Percentiles rank a stretch among this genome's conserved stretches.
Evolutionary conservation across 306 rosid species (phyloP).

Genomic region (Citrullus colocynthis): DNA sequence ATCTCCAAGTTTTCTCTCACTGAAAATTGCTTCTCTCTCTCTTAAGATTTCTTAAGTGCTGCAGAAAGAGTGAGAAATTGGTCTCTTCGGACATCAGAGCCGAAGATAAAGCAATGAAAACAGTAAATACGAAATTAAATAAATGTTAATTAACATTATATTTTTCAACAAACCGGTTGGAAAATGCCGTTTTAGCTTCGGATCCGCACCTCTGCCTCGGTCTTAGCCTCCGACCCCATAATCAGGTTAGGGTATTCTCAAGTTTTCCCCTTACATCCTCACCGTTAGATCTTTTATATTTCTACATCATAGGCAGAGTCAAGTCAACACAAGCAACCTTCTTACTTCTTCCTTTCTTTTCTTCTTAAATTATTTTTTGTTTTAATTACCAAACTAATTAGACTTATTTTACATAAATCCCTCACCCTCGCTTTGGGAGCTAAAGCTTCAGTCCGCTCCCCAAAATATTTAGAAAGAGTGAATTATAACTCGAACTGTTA

Average conservation of each 20-base stretch:
- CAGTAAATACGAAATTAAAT: neutral
- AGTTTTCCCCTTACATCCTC: neutral
- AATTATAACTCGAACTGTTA: too few relatives aligned
- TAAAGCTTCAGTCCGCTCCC: too few relatives aligned
- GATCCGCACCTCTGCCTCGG: neutral
- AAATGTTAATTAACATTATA: neutral
- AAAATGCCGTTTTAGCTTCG: slow-evolving; percentile 5
- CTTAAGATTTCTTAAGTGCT: neutral
- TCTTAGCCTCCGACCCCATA: neutral
- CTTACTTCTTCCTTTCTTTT: neutral
- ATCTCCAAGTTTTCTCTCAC: slow-evolving; percentile 4
- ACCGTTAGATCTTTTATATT: neutral
- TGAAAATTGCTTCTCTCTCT: neutral
- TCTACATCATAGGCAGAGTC: neutral
- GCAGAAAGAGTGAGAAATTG: slow-evolving; percentile 8
- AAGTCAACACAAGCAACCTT: slow-evolving; percentile 1
- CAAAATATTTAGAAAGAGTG: too few relatives aligned
- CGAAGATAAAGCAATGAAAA: slow-evolving; percentile 11
- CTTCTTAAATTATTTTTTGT: neutral
- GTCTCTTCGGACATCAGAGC: slow-evolving; percentile 7
- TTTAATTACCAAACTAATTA: neutral
- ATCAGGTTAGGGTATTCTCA: neutral
- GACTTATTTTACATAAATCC: too few relatives aligned
- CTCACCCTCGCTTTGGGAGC: too few relatives aligned
- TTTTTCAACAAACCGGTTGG: neutral